Evolutionary conservation across 2,329 filamentous ascomycete genomes (phyloP).

Genomic region (Colletotrichum truncatum): DNA sequence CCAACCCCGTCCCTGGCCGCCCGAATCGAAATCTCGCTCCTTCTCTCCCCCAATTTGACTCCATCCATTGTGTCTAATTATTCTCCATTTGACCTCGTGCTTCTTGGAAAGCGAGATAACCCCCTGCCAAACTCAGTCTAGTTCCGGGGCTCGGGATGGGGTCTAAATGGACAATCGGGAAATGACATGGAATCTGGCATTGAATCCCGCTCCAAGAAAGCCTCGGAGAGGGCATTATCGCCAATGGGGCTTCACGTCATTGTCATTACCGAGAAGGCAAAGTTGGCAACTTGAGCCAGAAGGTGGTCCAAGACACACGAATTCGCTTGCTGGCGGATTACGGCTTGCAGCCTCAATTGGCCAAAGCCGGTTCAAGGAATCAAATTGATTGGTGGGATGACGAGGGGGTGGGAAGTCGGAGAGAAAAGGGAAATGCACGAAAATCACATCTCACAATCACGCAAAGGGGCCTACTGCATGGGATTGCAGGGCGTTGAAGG

Average conservation of each 20-base stretch:
- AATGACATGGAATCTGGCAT: slow-evolving; percentile 13
- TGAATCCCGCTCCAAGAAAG: neutral
- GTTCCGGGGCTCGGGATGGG: neutral
- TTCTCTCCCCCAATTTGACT: neutral
- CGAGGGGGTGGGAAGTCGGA: neutral
- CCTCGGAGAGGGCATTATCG: slow-evolving; percentile 6
- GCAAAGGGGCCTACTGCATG: neutral
- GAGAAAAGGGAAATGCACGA: neutral
- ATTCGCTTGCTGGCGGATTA: neutral
- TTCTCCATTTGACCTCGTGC: neutral
- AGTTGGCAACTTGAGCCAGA: neutral
- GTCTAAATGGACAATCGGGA: neutral
- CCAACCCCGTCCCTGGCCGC: neutral
- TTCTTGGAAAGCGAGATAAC: slow-evolving; percentile 8
- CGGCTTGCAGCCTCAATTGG: neutral
- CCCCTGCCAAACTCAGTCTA: neutral
- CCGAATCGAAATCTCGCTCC: neutral
- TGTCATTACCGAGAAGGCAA: slow-evolving; percentile 10
- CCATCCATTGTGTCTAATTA: too few species aligned
- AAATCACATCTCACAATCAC: slow-evolving; percentile 1
- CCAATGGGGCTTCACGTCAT: slow-evolving; percentile 18
- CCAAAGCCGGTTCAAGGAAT: neutral
- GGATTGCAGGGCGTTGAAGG: neutral
- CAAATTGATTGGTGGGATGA: neutral
- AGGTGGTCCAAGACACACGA: neutral